Conservation (phyloP, 2,329 filamentous ascomycete species). For the Cladobotryum protrusum region DNA sequence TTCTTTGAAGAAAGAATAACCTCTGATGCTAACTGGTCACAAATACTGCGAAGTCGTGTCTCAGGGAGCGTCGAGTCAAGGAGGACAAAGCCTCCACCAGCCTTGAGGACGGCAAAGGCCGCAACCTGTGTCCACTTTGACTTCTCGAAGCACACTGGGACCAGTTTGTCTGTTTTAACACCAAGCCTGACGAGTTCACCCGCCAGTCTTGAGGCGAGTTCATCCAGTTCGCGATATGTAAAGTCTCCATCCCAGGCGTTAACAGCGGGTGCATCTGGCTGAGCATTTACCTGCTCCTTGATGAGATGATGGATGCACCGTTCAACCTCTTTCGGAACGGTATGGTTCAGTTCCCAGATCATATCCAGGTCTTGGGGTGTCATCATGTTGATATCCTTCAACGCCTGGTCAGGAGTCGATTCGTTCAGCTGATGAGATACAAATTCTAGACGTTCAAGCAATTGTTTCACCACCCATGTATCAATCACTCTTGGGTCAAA, state of each 20-base stretch:
- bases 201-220: conserved; percentile 13
- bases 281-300: conserved; percentile 1
- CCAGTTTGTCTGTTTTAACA: neutral
- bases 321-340: conserved; percentile 3
- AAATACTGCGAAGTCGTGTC: no score
- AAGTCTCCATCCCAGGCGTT: conserved; percentile 15
- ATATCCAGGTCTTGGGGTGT: neutral
- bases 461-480: no score
- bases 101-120: neutral
- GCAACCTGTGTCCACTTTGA: no score
- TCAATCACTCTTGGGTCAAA: no score
- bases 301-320: conserved; percentile 14
- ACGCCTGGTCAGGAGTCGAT: no score
- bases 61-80: no score
- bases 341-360: neutral
- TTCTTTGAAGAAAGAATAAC: no score
- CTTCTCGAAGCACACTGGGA: neutral
- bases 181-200: conserved; percentile 3
- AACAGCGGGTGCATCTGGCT: conserved; percentile 9
- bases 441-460: no score
- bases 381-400: no score
- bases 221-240: conserved; percentile 16
- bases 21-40: no score
- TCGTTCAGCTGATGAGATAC: no score
- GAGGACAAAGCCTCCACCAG: no score